Conservation (phyloP, 257 asterid genomes). For the Cinchona pubescens region DNA sequence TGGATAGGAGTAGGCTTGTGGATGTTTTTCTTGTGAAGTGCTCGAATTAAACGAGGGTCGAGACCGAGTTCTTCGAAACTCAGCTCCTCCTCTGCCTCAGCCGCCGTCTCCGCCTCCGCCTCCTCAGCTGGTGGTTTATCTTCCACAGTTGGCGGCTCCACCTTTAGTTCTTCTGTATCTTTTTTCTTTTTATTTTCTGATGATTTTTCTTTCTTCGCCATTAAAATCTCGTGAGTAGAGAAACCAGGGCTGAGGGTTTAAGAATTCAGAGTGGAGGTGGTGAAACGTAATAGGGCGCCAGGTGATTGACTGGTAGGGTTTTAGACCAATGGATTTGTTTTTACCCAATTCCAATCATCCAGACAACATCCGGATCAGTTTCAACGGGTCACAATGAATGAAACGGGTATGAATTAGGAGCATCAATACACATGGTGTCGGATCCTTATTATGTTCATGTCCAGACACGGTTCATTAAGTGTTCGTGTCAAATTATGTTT, state of each 20-base stretch:
- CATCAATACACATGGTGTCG: too few species aligned
- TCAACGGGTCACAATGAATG: too few species aligned
- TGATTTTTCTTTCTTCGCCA: slow-evolving; percentile 16
- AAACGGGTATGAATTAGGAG: too few species aligned
- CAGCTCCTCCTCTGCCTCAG: slow-evolving; percentile 38
- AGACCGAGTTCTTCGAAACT: slow-evolving; percentile 76
- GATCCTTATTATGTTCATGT: too few species aligned
- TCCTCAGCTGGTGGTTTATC: slow-evolving; percentile 16
- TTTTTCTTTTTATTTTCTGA: neutral
- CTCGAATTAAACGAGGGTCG: slow-evolving; percentile 80
- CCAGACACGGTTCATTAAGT: too few species aligned
- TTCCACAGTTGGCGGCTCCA: slow-evolving; percentile 10
- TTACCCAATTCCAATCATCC: too few species aligned
- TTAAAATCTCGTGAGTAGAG: neutral
- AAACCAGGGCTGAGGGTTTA: neutral
- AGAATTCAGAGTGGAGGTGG: neutral
- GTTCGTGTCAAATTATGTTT: too few species aligned
- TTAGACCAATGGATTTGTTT: too few species aligned
- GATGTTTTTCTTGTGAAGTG: slow-evolving; percentile 60
- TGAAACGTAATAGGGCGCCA: neutral
- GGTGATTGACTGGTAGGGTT: slow-evolving; percentile 6
- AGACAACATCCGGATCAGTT: too few species aligned
- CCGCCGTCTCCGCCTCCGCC: slow-evolving; percentile 34
- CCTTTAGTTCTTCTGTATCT: neutral
- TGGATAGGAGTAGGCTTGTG: slow-evolving; percentile 85